Evolutionary conservation across 768 basidiomycete species (phyloP), one percentile per base, ranked within the genome.

Genomic region (Pholiota conissans): DNA sequence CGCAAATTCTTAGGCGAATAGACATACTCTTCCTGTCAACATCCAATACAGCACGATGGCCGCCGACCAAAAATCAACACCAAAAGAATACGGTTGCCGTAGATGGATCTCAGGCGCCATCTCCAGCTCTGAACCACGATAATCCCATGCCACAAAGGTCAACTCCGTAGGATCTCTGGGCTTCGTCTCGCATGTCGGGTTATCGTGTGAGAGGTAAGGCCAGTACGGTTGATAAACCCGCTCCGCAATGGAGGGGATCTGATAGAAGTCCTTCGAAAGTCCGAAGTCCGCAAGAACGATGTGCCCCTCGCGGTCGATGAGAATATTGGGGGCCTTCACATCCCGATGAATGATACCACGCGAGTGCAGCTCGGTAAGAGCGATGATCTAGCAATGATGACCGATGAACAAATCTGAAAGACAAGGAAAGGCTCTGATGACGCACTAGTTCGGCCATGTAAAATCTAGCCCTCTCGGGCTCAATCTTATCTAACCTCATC

Each of bases 31-130:
- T 9, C 90, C 90, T 0, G 84, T 84, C 39, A 93, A 75, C 50
- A 95, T 78, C 37, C 84, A 83, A 68, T 88, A 88, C 3, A 93
- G 79, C 27, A 91, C 79, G 50, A 91, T 83, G 0, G 89, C 89
- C 4, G 90, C 69, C 0, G 91, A 89, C 92, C 92, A 95, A 47
- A 91, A 81, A 59, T 95, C 92, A 2, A 70, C 66, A 11, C 68
- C 68, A 61, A 71, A 73, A 1, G 69, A 69, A 49, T 72, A 71
- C 5, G 59, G 63, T 29, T 63, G 57, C 26, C 64, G 51, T 3
- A 56, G 53, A 48, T 67, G 61, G 4, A 71, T 61, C 57, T 75
- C 74, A 1, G 74, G 74, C 5, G 74, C 65, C 69, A 72, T 72
- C 59, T 70, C 69, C 24, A 71, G 52, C 27, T 68, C 63, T 0